Conservation (phyloP, 2,329 filamentous ascomycete genomes). For the Tolypocladium endophyticum region DNA sequence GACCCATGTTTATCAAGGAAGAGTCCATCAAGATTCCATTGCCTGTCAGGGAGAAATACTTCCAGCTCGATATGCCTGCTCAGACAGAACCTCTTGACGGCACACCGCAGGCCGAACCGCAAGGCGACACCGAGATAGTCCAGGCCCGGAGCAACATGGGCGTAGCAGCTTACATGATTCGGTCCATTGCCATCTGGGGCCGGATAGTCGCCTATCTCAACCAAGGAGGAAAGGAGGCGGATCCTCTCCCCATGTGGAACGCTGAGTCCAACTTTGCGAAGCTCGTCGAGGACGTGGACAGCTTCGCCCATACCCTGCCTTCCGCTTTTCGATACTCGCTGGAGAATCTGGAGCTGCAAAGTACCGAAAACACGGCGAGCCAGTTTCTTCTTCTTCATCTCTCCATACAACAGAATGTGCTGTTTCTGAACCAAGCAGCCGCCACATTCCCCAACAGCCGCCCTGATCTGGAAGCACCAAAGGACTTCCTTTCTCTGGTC, state of each 20-base stretch:
- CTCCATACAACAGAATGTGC: conserved; percentile 74
- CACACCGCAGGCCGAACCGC: conserved; percentile 50
- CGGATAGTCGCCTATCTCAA: conserved; percentile 84
- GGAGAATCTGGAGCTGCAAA: conserved; percentile 78
- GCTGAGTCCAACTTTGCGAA: conserved; percentile 64
- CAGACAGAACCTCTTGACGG: conserved; percentile 77
- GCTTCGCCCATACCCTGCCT: conserved; percentile 61
- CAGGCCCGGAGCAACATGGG: conserved; percentile 81
- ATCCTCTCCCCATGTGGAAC: conserved; percentile 71
- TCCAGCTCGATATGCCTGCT: conserved; percentile 82
- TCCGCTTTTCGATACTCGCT: conserved; percentile 59
- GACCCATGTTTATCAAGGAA: conserved; percentile 84
- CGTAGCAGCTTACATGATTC: conserved; percentile 81
- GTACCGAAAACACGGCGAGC: conserved; percentile 74
- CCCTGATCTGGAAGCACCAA: conserved; percentile 61
- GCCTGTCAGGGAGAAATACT: conserved; percentile 81
- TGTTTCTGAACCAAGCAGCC: conserved; percentile 85
- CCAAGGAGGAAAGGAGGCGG: conserved; percentile 73
- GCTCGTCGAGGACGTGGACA: conserved; percentile 60
- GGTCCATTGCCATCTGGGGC: conserved; percentile 80
- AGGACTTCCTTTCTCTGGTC: conserved; percentile 66
- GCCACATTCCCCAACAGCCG: conserved; percentile 57
- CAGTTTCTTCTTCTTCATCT: conserved; percentile 92
- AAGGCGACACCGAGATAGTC: conserved; percentile 52
- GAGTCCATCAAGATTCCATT: conserved; percentile 82